A percentile compares a stretch with the other conserved stretches of the same genome.
Conservation (phyloP, 345 rosid genomes). For the Excoecaria agallocha region DNA sequence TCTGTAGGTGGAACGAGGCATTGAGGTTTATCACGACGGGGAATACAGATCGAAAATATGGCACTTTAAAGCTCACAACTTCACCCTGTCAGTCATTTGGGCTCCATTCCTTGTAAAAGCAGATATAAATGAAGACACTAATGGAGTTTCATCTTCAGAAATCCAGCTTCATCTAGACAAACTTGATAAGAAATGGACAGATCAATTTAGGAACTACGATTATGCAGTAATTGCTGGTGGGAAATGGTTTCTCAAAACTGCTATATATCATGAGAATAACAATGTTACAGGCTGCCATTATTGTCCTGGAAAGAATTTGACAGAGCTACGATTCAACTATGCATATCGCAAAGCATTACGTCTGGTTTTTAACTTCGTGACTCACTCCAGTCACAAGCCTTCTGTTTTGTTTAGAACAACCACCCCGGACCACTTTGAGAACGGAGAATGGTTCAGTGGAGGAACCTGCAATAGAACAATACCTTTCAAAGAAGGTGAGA, state of each 20-base stretch:
- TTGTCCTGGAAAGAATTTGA: slow-evolving; percentile 30
- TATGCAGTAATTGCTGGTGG: slow-evolving; percentile 40
- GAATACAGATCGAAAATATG: slow-evolving; percentile 72
- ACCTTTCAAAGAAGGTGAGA: slow-evolving; percentile 30
- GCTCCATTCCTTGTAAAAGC: slow-evolving; percentile 41
- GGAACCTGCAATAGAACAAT: slow-evolving; percentile 42
- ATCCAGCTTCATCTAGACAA: slow-evolving; percentile 41
- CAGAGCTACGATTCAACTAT: slow-evolving; percentile 32
- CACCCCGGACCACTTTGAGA: slow-evolving; percentile 52
- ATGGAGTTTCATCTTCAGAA: slow-evolving; percentile 31
- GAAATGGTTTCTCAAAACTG: slow-evolving; percentile 48
- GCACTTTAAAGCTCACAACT: slow-evolving; percentile 49
- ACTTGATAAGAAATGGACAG: slow-evolving; percentile 36
- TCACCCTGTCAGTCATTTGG: slow-evolving; percentile 45
- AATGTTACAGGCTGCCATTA: slow-evolving; percentile 34
- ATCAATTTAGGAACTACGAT: slow-evolving; percentile 31
- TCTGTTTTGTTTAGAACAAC: slow-evolving; percentile 38
- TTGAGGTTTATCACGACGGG: slow-evolving; percentile 73
- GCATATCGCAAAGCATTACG: slow-evolving; percentile 39
- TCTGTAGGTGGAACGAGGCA: slow-evolving; percentile 62
- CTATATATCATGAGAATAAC: slow-evolving; percentile 34
- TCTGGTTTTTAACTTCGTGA: slow-evolving; percentile 27
- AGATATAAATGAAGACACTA: slow-evolving; percentile 37
- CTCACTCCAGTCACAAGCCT: slow-evolving; percentile 24
- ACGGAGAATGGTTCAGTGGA: slow-evolving; percentile 46